A percentile compares a stretch with the other conserved stretches of the same genome.
These are phyloP conservation scores for Fraxinus latifolia DNA, from an alignment of 305 asterid species.

Conservation along the genomic window DNA sequence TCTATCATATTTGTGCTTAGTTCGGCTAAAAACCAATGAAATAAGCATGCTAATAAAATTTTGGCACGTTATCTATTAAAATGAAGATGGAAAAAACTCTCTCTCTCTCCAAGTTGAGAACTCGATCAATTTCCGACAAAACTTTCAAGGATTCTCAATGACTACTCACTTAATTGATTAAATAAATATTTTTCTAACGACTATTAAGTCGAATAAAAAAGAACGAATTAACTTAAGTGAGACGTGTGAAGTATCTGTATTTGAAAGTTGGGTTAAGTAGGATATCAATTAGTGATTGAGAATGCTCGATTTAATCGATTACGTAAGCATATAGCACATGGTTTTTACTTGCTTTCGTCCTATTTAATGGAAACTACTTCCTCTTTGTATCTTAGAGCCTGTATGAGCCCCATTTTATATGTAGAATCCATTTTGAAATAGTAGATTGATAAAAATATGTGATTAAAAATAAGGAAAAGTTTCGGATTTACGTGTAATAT, in stretches of 20 bases:
- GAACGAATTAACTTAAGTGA: neutral
- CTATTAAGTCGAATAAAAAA: neutral
- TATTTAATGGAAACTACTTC: neutral
- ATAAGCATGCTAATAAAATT: neutral
- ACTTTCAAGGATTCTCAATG: no score
- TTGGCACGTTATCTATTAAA: neutral
- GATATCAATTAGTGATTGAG: neutral
- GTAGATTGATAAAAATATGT: no score
- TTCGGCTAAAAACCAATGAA: neutral
- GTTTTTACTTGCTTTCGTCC: neutral
- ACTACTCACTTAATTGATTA: neutral
- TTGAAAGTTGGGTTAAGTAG: neutral
- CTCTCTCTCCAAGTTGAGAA: no score
- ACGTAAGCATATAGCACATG: neutral
- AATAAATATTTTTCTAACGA: no score
- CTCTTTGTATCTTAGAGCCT: neutral
- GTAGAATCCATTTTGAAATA: no score
- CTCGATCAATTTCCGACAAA: no score
- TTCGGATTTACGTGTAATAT: no score
- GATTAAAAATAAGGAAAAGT: no score
- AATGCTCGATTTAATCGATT: neutral
- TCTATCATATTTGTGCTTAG: neutral
- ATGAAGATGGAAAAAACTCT: no score
- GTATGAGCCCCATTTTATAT: no score
- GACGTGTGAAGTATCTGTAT: neutral